phyloP scores from a whole-genome alignment of 352 stramenopile genomes.

The Phytophthora chlamydospora region DNA sequence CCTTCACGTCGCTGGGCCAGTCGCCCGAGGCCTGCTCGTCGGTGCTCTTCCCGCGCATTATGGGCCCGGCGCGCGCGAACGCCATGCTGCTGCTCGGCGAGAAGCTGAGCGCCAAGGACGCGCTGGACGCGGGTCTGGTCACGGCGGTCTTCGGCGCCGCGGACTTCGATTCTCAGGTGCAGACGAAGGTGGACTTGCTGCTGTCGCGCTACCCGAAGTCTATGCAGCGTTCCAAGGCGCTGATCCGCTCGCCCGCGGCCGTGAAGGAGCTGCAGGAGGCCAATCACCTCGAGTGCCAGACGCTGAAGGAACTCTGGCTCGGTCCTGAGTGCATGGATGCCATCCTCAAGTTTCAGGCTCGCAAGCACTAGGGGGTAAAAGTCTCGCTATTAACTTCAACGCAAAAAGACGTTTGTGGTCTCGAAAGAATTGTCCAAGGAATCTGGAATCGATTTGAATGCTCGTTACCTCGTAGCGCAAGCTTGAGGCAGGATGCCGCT shows the following conservation, averaged over 20 bases:
- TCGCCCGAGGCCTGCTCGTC: slow-evolving; percentile 92
- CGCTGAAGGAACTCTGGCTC: slow-evolving; percentile 79
- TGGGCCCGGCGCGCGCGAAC: slow-evolving; percentile 88
- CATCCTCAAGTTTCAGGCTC: slow-evolving; percentile 77
- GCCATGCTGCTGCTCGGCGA: slow-evolving; percentile 89
- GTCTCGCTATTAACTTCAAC: no score
- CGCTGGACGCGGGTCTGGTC: slow-evolving; percentile 49
- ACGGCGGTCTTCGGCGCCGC: slow-evolving; percentile 60
- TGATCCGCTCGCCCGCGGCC: slow-evolving; percentile 53
- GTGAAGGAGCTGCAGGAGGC: slow-evolving; percentile 62
- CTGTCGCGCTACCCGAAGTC: slow-evolving; percentile 69
- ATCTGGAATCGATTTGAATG: neutral
- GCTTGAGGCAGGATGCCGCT: no score
- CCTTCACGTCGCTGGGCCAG: slow-evolving; percentile 91
- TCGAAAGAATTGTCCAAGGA: neutral
- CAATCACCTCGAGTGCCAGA: slow-evolving; percentile 64
- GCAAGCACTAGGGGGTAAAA: slow-evolving; percentile 43
- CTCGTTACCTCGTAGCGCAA: neutral
- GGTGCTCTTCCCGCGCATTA: slow-evolving; percentile 81
- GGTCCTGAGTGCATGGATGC: slow-evolving; percentile 76
- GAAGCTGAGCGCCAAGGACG: slow-evolving; percentile 76
- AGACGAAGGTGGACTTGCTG: slow-evolving; percentile 65
- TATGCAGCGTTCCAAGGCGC: slow-evolving; percentile 65
- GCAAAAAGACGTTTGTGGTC: no score
- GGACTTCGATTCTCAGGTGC: slow-evolving; percentile 67